Evolutionary conservation across 768 basidiomycete species (phyloP).

Genomic region (Termitomyces sp.): DNA sequence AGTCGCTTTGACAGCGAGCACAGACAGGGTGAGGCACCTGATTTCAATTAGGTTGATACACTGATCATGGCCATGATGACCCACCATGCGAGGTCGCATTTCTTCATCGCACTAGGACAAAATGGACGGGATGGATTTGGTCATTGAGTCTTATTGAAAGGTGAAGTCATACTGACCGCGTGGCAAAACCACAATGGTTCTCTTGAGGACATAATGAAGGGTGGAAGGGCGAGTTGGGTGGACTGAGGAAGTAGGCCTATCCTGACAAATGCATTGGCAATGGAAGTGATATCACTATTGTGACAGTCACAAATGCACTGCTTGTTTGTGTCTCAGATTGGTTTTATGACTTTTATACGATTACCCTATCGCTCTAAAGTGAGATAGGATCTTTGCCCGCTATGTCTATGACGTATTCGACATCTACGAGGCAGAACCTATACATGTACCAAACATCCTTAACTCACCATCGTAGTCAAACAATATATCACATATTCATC

Average conservation of each 20-base stretch:
- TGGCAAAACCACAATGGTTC: conserved; percentile 81
- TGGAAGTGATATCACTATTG: conserved; percentile 2
- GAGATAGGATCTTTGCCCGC: too few species aligned
- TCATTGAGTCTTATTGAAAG: not conserved
- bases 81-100: conserved; percentile 84
- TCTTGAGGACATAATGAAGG: conserved; percentile 53
- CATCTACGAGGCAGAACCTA: too few species aligned
- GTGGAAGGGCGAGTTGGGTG: conserved; percentile 1
- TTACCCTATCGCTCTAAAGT: conserved; percentile 23
- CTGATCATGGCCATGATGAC: conserved; percentile 11
- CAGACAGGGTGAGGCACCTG: conserved; percentile 82
- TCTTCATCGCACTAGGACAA: conserved; percentile 71
- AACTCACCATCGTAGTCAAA: too few species aligned
- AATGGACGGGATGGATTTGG: conserved; percentile 1
- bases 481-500: too few species aligned
- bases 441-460: too few species aligned
- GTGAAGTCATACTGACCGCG: conserved; percentile 37
- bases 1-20: conserved; percentile 74
- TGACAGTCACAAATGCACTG: conserved; percentile 2
- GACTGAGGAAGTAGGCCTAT: not conserved
- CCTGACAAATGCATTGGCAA: conserved; percentile 6
- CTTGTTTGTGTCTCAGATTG: not conserved
- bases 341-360: conserved; percentile 55
- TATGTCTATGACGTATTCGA: too few species aligned
- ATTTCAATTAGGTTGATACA: conserved; percentile 6